phyloP scores from a whole-genome alignment of 2,329 filamentous ascomycete species.

The Raffaelea arxii region DNA sequence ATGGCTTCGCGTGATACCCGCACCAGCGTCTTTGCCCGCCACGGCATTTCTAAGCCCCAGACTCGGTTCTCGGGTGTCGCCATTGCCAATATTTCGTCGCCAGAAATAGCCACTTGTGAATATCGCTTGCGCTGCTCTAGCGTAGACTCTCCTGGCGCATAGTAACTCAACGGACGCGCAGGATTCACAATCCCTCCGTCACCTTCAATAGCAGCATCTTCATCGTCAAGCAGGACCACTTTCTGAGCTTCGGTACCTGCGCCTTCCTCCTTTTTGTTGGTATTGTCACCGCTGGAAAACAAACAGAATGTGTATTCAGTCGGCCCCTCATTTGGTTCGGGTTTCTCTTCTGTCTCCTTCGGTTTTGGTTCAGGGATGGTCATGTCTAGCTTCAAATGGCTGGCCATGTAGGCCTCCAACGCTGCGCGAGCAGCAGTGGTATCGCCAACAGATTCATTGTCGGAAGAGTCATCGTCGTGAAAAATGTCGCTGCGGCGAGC shows the following conservation, averaged over 20 bases:
- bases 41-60: constrained; percentile 53
- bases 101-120: constrained; percentile 36
- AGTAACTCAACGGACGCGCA: constrained; percentile 36
- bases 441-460: not conserved
- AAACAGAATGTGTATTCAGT: too few species aligned
- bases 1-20: constrained; percentile 17
- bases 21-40: constrained; percentile 40
- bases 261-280: not conserved
- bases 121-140: constrained; percentile 29
- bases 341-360: not conserved
- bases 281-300: not conserved
- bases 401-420: constrained; percentile 11
- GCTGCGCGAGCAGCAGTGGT: constrained; percentile 5
- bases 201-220: constrained; percentile 25
- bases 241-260: not conserved
- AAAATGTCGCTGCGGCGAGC: constrained; percentile 11
- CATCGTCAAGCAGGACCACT: constrained; percentile 33
- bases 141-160: constrained; percentile 32
- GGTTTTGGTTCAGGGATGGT: not conserved
- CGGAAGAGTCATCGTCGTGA: constrained; percentile 5
- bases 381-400: constrained; percentile 2
- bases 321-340: not conserved
- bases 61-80: constrained; percentile 30
- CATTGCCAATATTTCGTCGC: constrained; percentile 34
- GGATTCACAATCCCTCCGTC: constrained; percentile 29